Conservation (phyloP, 2,329 filamentous ascomycete species). For the Penicillium decumbens region DNA sequence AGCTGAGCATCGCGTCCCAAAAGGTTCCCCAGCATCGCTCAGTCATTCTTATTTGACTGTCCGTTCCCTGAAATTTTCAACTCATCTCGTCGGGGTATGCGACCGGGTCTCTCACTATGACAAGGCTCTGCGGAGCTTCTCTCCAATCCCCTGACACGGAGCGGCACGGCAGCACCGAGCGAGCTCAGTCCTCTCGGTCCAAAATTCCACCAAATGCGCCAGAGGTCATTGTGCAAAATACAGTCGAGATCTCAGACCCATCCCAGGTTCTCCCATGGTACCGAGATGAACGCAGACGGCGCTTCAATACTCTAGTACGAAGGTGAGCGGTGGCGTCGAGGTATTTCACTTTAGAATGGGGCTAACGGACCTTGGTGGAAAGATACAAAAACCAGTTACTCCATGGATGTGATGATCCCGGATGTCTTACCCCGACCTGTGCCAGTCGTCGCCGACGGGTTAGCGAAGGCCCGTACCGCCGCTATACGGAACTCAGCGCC, state of each 20-base stretch:
- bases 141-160: slow-evolving; percentile 30
- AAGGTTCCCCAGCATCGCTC: background rate
- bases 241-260: slow-evolving; percentile 37
- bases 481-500: slow-evolving; percentile 76
- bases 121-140: slow-evolving; percentile 41
- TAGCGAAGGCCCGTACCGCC: slow-evolving; percentile 64
- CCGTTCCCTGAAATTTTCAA: background rate
- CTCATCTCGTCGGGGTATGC: slow-evolving; percentile 25
- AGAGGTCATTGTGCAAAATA: slow-evolving; percentile 38
- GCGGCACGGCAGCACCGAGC: slow-evolving; percentile 25
- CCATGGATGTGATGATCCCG: slow-evolving; percentile 65
- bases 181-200: slow-evolving; percentile 30
- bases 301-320: slow-evolving; percentile 60
- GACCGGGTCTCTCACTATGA: slow-evolving; percentile 32
- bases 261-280: slow-evolving; percentile 37
- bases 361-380: slow-evolving; percentile 4
- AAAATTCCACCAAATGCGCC: slow-evolving; percentile 42
- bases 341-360: background rate
- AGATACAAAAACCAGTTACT: slow-evolving; percentile 80
- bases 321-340: slow-evolving; percentile 47
- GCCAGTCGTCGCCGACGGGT: slow-evolving; percentile 70
- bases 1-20: slow-evolving; percentile 8
- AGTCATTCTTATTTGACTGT: background rate
- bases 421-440: slow-evolving; percentile 72
- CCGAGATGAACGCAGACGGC: slow-evolving; percentile 38